phyloP scores from a whole-genome alignment of 139 green algal species.

The Auxenochlorella protothecoides region DNA sequence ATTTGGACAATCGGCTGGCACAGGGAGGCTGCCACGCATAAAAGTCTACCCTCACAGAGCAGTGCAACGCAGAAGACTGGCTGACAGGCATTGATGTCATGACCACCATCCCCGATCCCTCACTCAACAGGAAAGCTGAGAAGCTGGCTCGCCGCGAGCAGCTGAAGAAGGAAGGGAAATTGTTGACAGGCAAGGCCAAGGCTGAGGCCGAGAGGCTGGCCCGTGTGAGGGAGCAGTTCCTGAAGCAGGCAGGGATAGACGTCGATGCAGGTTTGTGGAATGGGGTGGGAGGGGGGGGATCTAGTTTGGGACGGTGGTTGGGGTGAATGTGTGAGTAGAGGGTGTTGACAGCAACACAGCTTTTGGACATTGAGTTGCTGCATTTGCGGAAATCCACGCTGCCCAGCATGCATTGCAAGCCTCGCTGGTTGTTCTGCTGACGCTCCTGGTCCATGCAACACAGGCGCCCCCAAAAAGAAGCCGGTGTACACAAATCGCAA shows the following conservation, averaged over 20 bases:
- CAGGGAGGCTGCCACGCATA: too few relatives aligned
- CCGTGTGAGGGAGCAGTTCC: constrained; percentile 71
- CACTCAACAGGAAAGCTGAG: constrained; percentile 36
- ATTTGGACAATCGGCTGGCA: too few relatives aligned
- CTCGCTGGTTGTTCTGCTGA: background rate
- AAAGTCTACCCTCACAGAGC: too few relatives aligned
- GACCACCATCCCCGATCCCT: background rate
- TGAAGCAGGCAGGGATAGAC: constrained; percentile 47
- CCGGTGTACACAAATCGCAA: constrained; percentile 43
- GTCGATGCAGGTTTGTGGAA: constrained; percentile 8
- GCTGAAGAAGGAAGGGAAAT: constrained; percentile 76
- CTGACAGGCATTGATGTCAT: too few relatives aligned
- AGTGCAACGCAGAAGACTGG: too few relatives aligned
- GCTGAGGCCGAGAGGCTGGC: constrained; percentile 77
- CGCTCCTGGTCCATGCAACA: background rate
- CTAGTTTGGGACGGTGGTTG: too few relatives aligned
- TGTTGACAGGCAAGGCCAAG: constrained; percentile 88
- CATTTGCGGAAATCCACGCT: background rate
- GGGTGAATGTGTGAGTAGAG: too few relatives aligned
- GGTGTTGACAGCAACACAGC: too few relatives aligned
- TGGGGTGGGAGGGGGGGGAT: too few relatives aligned
- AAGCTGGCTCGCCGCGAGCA: constrained; percentile 43
- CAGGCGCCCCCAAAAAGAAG: constrained; percentile 47
- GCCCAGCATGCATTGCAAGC: background rate
- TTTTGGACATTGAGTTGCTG: constrained; percentile 1